These are phyloP conservation scores for Neurospora intermedia DNA, from an alignment of 495 filamentous ascomycete species.

Conservation along the genomic window DNA sequence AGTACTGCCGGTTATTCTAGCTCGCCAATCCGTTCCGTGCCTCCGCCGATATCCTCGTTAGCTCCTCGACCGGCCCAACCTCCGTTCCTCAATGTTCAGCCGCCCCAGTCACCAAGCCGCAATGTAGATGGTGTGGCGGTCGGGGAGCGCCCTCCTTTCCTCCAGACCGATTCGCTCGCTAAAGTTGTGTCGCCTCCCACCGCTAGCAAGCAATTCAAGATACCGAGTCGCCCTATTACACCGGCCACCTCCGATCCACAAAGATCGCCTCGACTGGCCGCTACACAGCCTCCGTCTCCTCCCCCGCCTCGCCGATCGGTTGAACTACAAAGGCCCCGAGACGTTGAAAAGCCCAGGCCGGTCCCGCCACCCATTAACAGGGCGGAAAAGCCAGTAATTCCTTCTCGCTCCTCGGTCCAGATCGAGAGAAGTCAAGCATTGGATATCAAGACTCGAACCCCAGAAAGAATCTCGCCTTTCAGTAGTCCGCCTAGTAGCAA, in stretches of 20 bases:
- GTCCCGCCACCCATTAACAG: slow-evolving; percentile 64
- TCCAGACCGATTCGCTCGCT: slow-evolving; percentile 38
- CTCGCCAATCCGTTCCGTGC: slow-evolving; percentile 19
- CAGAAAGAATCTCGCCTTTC: slow-evolving; percentile 63
- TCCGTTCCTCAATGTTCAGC: slow-evolving; percentile 61
- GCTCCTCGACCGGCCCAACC: slow-evolving; percentile 45
- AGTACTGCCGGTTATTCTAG: slow-evolving; percentile 5
- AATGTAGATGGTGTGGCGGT: slow-evolving; percentile 21
- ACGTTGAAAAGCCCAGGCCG: slow-evolving; percentile 21
- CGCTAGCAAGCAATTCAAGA: slow-evolving; percentile 40
- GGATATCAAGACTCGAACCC: slow-evolving; percentile 20
- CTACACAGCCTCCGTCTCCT: slow-evolving; percentile 40
- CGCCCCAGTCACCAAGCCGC: slow-evolving; percentile 60
- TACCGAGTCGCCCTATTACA: slow-evolving; percentile 39
- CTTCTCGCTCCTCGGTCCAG: slow-evolving; percentile 20
- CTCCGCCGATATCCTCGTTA: slow-evolving; percentile 19
- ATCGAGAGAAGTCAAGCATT: slow-evolving; percentile 15
- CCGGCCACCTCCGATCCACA: slow-evolving; percentile 33
- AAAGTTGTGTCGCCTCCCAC: slow-evolving; percentile 38
- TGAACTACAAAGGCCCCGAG: slow-evolving; percentile 36
- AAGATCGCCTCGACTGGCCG: slow-evolving; percentile 30
- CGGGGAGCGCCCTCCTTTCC: slow-evolving; percentile 28
- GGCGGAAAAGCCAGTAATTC: slow-evolving; percentile 67
- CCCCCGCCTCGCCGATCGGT: slow-evolving; percentile 44
- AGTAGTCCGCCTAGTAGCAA: slow-evolving; percentile 78